Evolutionary conservation across 257 asterid genomes (phyloP), one percentile per base, ranked within the genome.

Genomic region (Fraxinus americana): DNA sequence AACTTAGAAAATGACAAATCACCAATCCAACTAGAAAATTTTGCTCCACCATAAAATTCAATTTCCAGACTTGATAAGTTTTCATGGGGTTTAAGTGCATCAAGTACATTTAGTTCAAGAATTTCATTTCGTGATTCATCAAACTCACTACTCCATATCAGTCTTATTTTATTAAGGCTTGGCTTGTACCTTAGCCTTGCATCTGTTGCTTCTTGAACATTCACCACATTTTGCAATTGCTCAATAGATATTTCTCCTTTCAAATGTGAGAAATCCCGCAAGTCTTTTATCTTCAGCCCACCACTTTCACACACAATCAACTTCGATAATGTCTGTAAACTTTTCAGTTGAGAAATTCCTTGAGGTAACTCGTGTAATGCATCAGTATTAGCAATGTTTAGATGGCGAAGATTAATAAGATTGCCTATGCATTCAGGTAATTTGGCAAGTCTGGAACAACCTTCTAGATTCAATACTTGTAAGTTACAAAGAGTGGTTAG

Each of bases 371-470:
- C 79, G 27, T 79, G 45, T 29, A 83, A 11, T 25, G 17, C 12
- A 41, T 14, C 19, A 5, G 81, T 75, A 54, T 70, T 27, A 11
- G 82, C 29, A 71, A 48, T 79, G 48, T 79, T 78, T 5, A 79
- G 84, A 77, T 83, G 84, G 19, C 77, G 79, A 2, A 83, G 79
- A 50, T 43, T 79, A 32, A 67, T 43, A 23, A 83, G 39, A 67
- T 71, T 76, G 38, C 39, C 30, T 0, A 82, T 35, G 41, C 52
- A 38, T 0, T 34, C 3, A 6, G 83, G 78, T 12, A 82, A 66
- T 45, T 54, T 70, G 35, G 29, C 13, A 19, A 82, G 80, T n/a
- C n/a, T 11, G 25, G n/a, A 17, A 30, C 83, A 78, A 43, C 68
- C 76, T 8, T 43, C 45, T 67, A 78, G 19, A 41, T 38, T 70